Evolutionary conservation across 306 rosid species (phyloP).

Genomic region (Cucurbita ficifolia): DNA sequence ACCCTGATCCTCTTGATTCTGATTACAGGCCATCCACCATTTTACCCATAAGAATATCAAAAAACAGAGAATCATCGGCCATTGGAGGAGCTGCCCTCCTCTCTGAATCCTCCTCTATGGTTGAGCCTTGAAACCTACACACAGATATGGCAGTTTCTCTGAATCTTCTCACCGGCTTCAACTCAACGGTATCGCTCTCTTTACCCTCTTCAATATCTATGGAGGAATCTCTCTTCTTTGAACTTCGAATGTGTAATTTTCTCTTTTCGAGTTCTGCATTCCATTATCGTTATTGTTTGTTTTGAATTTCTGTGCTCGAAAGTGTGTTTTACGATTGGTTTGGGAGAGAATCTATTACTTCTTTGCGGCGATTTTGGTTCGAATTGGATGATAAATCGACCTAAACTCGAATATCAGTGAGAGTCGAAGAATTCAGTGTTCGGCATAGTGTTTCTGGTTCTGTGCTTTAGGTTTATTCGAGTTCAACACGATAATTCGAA

Average conservation of each 20-base stretch:
- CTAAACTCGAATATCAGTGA: not conserved
- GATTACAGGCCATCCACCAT: constrained; percentile 3
- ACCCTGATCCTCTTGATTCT: not conserved
- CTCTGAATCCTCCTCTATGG: constrained; percentile 24
- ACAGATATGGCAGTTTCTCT: constrained; percentile 47
- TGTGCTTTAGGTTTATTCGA: not conserved
- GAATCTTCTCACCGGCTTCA: constrained; percentile 35
- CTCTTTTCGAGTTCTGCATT: not conserved
- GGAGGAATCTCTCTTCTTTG: not conserved
- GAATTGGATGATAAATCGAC: not conserved
- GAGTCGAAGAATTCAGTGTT: not conserved
- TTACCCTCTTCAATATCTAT: not conserved
- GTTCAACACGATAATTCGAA: not conserved
- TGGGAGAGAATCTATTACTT: not conserved
- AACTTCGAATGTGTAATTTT: not conserved
- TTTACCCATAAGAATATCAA: not conserved
- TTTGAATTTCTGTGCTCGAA: not conserved
- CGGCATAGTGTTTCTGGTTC: not conserved
- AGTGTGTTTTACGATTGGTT: not conserved
- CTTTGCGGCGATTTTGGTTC: not conserved
- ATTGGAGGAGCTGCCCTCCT: not conserved
- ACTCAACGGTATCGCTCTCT: constrained; percentile 32
- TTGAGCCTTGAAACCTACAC: constrained; percentile 20
- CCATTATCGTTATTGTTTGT: not conserved
- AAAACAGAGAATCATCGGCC: not conserved